Conservation (phyloP, 805 yeast genomes). For the Tetrapisispora taiwanensis region DNA sequence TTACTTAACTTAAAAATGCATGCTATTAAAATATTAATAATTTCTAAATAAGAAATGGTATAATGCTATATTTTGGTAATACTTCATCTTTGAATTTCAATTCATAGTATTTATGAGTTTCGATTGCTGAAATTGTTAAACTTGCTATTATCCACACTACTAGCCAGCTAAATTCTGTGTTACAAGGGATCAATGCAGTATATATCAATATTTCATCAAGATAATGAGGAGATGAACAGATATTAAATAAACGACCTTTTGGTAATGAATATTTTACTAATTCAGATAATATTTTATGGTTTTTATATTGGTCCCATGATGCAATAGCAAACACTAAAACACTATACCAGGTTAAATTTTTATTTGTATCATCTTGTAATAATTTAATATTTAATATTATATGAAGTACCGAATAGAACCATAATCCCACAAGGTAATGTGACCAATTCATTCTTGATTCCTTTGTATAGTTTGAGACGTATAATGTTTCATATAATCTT, state of each 20-base stretch:
- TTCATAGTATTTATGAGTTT: constrained; percentile 40
- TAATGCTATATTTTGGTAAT: constrained; percentile 13
- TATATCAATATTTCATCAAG: constrained; percentile 56
- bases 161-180: constrained; percentile 16
- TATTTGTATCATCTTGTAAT: constrained; percentile 11
- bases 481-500: constrained; percentile 45
- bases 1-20: not conserved
- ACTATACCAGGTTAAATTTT: constrained; percentile 10
- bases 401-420: constrained; percentile 45
- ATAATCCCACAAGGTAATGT: constrained; percentile 57
- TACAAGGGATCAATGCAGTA: constrained; percentile 19
- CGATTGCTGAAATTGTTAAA: constrained; percentile 46
- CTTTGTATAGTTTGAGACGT: constrained; percentile 37
- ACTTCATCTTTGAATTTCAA: constrained; percentile 12
- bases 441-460: constrained; percentile 49
- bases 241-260: constrained; percentile 36
- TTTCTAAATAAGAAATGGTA: constrained; percentile 11
- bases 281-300: constrained; percentile 40
- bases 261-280: constrained; percentile 53
- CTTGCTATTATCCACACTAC: constrained; percentile 33
- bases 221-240: constrained; percentile 59
- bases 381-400: constrained; percentile 28
- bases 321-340: constrained; percentile 17
- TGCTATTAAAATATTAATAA: not conserved
- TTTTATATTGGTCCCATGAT: constrained; percentile 27